Percentiles rank a stretch among this genome's conserved stretches.
Conservation (phyloP, 2,329 filamentous ascomycete species). For the Arthrobotrys megalospora region DNA sequence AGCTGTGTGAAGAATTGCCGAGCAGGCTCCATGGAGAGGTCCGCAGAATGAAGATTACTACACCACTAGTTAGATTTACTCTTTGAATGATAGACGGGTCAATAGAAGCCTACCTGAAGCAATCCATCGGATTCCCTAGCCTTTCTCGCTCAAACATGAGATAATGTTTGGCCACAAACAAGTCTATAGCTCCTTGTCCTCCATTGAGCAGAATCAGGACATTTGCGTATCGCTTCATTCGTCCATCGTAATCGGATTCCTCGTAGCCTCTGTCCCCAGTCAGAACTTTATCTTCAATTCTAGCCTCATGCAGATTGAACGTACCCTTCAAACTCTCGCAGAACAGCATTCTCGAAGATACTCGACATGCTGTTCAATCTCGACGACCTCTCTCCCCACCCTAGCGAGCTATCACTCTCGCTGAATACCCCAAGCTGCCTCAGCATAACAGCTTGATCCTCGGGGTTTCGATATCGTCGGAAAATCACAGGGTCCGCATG, state of each 20-base stretch:
- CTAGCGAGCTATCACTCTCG: slow-evolving; percentile 83
- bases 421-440: slow-evolving; percentile 84
- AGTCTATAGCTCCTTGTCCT: slow-evolving; percentile 81
- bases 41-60: slow-evolving; percentile 60
- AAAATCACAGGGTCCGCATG: slow-evolving; percentile 88
- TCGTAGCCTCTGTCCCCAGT: slow-evolving; percentile 76
- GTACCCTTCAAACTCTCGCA: slow-evolving; percentile 87
- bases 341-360: slow-evolving; percentile 90
- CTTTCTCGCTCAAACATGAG: slow-evolving; percentile 82
- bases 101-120: slow-evolving; percentile 74
- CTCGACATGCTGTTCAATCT: slow-evolving; percentile 81
- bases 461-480: slow-evolving; percentile 86
- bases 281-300: not conserved
- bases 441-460: slow-evolving; percentile 91
- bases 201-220: slow-evolving; percentile 87
- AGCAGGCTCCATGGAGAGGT: slow-evolving; percentile 77
- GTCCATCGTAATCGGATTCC: slow-evolving; percentile 86
- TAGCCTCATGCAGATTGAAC: slow-evolving; percentile 14
- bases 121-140: slow-evolving; percentile 83
- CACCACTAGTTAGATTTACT: not conserved
- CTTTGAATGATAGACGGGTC: not conserved
- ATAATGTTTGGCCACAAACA: slow-evolving; percentile 90
- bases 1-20: slow-evolving; percentile 84
- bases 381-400: slow-evolving; percentile 79
- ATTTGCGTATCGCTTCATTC: slow-evolving; percentile 90